phyloP scores from a whole-genome alignment of 108 stramenopile genomes.

The Fistulifera solaris region DNA sequence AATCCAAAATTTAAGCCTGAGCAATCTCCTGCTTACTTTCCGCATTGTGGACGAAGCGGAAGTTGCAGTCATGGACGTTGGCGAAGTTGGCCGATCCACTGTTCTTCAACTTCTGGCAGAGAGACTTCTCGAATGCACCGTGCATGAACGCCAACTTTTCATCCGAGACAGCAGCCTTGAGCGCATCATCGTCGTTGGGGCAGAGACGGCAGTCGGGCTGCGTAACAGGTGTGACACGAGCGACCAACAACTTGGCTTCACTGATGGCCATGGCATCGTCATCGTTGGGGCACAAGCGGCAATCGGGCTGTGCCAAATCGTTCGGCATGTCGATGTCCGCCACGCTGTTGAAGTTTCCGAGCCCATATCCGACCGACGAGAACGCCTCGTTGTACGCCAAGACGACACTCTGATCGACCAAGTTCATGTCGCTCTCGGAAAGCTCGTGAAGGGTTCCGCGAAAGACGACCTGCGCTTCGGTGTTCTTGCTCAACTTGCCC shows the following conservation, averaged over 20 bases:
- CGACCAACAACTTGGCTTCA: too few species aligned
- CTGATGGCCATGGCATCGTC: not conserved
- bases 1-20: too few species aligned
- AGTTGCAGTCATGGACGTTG: slow-evolving; percentile 3
- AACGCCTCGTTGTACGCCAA: slow-evolving; percentile 2
- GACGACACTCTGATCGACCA: not conserved
- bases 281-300: not conserved
- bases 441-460: not conserved
- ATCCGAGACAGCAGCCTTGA: not conserved
- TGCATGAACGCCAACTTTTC: not conserved
- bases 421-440: not conserved
- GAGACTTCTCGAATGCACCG: slow-evolving; percentile 1
- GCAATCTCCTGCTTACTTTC: not conserved
- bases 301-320: not conserved
- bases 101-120: slow-evolving; percentile 3
- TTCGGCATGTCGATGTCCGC: slow-evolving; percentile 1
- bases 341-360: not conserved
- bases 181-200: slow-evolving; percentile 1
- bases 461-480: not conserved
- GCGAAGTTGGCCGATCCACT: slow-evolving; percentile 5
- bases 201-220: too few species aligned
- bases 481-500: not conserved
- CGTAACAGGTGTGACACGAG: too few species aligned
- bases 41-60: not conserved
- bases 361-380: not conserved